phyloP scores from a whole-genome alignment of 148 eudicot species.

The Vaccinium darrowii region DNA sequence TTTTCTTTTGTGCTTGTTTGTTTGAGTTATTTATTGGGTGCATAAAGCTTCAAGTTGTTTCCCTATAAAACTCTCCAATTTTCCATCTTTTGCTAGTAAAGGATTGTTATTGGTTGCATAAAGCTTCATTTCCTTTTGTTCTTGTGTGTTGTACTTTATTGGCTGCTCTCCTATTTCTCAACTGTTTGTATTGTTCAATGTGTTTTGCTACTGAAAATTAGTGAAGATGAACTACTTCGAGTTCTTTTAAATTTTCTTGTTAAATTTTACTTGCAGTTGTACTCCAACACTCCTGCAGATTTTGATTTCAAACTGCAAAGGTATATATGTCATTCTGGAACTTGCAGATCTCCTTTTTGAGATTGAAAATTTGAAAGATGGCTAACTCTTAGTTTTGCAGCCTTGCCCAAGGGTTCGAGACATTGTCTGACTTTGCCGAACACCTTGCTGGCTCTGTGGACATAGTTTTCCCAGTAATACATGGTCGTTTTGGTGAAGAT shows the following conservation, averaged over 20 bases:
- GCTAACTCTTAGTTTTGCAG: slow-evolving; percentile 35
- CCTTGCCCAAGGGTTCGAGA: slow-evolving; percentile 75
- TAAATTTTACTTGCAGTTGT: slow-evolving; percentile 48
- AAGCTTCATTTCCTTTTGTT: no score
- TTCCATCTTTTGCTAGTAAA: background rate
- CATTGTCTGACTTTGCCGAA: slow-evolving; percentile 67
- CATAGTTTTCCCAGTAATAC: slow-evolving; percentile 92
- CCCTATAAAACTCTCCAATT: background rate
- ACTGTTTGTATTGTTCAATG: background rate
- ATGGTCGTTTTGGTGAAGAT: slow-evolving; percentile 95
- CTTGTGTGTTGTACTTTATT: no score
- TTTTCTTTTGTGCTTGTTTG: background rate
- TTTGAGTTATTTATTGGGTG: background rate
- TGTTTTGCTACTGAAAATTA: background rate
- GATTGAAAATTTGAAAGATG: background rate
- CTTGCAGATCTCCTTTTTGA: slow-evolving; percentile 12
- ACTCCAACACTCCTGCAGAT: slow-evolving; percentile 94
- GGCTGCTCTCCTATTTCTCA: slow-evolving; percentile 3
- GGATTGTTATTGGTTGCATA: no score
- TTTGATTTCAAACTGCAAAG: slow-evolving; percentile 91
- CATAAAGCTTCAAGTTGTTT: background rate
- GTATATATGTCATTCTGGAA: slow-evolving; percentile 26
- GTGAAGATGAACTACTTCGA: background rate
- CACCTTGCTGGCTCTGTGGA: slow-evolving; percentile 77
- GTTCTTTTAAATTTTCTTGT: slow-evolving; percentile 10